Conservation (phyloP, 2,329 filamentous ascomycete genomes). For the Simplicillium sp. region DNA sequence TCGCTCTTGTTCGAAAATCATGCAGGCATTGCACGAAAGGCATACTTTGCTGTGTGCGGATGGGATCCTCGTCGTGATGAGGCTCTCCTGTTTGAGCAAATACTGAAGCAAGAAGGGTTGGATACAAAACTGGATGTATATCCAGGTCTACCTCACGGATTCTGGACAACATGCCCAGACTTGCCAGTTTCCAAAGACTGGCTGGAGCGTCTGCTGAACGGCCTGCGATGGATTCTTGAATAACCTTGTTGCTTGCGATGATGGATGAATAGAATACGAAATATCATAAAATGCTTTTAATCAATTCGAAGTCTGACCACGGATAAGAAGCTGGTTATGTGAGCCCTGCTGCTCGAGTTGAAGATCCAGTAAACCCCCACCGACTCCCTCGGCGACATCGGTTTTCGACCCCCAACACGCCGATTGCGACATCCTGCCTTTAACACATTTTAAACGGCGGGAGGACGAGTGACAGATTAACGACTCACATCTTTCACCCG, state of each 20-base stretch:
- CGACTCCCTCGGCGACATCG: too few species aligned
- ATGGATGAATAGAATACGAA: too few species aligned
- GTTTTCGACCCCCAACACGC: too few species aligned
- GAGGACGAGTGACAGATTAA: too few species aligned
- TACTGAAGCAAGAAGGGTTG: slow-evolving; percentile 20
- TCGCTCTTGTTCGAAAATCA: slow-evolving; percentile 23
- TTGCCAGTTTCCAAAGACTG: slow-evolving; percentile 18
- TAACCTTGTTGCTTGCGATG: not conserved
- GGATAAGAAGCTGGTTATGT: too few species aligned
- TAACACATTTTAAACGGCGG: too few species aligned
- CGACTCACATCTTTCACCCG: too few species aligned
- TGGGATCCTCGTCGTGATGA: slow-evolving; percentile 39
- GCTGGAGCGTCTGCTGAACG: slow-evolving; percentile 16
- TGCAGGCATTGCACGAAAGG: slow-evolving; percentile 17
- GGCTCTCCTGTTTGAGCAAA: slow-evolving; percentile 33
- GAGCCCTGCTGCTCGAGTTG: too few species aligned
- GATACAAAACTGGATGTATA: slow-evolving; percentile 28
- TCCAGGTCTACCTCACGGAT: slow-evolving; percentile 30
- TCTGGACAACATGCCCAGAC: slow-evolving; percentile 26
- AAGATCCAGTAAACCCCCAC: too few species aligned
- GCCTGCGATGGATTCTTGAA: slow-evolving; percentile 12
- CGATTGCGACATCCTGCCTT: too few species aligned
- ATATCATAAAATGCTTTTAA: too few species aligned
- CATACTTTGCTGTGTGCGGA: slow-evolving; percentile 37
- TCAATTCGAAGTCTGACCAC: too few species aligned